Percentiles rank a stretch among this genome's conserved stretches.
These are phyloP conservation scores for Hypoxylon sp. DNA, from an alignment of 2,329 filamentous ascomycete species.

Conservation along the genomic window DNA sequence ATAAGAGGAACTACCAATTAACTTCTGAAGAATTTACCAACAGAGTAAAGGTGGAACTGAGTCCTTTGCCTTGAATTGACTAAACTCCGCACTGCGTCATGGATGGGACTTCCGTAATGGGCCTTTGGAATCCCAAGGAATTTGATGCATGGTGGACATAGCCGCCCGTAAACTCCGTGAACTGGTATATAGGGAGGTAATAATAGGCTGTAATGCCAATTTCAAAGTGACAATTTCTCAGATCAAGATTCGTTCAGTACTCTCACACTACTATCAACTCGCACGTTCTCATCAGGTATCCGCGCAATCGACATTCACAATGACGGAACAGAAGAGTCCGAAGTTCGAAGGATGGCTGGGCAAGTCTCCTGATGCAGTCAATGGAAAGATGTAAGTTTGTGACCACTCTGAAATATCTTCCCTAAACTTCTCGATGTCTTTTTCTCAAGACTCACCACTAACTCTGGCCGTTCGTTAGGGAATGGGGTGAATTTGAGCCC, in stretches of 20 bases:
- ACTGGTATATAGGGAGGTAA: slow-evolving; percentile 5
- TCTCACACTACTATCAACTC: background rate
- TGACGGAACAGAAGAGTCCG: slow-evolving; percentile 43
- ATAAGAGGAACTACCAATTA: background rate
- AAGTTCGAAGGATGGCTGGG: slow-evolving; percentile 68
- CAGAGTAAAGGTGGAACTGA: background rate
- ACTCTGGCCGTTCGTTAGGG: slow-evolving; percentile 15
- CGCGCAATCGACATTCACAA: slow-evolving; percentile 11
- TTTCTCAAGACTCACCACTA: background rate
- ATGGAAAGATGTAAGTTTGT: slow-evolving; percentile 62
- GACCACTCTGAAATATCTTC: background rate
- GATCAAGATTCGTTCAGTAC: background rate
- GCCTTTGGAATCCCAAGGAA: background rate
- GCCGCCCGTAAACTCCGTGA: background rate
- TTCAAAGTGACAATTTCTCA: background rate
- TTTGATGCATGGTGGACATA: background rate
- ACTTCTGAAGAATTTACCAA: background rate
- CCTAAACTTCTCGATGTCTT: background rate
- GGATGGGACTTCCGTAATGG: slow-evolving; percentile 9
- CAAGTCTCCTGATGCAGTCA: slow-evolving; percentile 54
- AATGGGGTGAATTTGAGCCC: slow-evolving; percentile 68
- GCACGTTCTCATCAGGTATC: background rate
- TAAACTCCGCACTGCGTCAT: slow-evolving; percentile 20
- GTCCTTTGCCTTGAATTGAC: slow-evolving; percentile 5
- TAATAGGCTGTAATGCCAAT: background rate